Evolutionary conservation across 1,284 basidiomycete genomes (phyloP), one percentile per base, ranked within the genome.

Genomic region (Butyriboletus pseudospeciosus): DNA sequence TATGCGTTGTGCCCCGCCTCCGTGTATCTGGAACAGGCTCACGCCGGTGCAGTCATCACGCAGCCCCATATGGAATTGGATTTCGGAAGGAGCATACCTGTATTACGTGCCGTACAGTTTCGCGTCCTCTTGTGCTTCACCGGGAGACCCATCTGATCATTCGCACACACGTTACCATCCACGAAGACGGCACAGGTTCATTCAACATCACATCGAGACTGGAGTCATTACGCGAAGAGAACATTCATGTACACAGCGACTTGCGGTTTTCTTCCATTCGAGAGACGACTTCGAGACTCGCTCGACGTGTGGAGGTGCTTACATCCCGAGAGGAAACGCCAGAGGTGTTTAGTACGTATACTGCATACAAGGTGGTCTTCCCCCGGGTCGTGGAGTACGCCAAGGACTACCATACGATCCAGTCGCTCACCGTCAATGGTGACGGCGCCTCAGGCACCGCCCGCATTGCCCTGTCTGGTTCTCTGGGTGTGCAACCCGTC

Each of bases 1-100:
- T 62, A 75, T 35, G 73, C 82, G 0, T 73, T 89, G 1, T 89
- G 85, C 59, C 86, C 87, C 6, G 86, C 83, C 1, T 87, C 84
- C 0, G 77, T 87, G 3, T 87, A 87, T 59, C 64, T 82, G 20
- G 85, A 87, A 59, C 75, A 83, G 42, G 79, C 74, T 2, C 66
- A 79, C 26, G 74, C 78, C 10, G 78, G 76, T 0, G 70, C 80
- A 20, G 60, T 69, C 30, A 67, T 77, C 30, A 62, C 74, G 6
- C 66, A 66, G 43, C 66, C 65, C 25, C 67, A 75, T 40, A 63
- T 72, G 36, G 64, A 60, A 0, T 47, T 69, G 8, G 60, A 67
- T 39, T 58, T 65, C 7, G 63, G 67, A 5, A 73, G 73, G 13
- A 64, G 65, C 23, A 68, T 74, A 52, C 63, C 78, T 17, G 65